Conservation (phyloP, 345 rosid genomes). For the Murraya paniculata region DNA sequence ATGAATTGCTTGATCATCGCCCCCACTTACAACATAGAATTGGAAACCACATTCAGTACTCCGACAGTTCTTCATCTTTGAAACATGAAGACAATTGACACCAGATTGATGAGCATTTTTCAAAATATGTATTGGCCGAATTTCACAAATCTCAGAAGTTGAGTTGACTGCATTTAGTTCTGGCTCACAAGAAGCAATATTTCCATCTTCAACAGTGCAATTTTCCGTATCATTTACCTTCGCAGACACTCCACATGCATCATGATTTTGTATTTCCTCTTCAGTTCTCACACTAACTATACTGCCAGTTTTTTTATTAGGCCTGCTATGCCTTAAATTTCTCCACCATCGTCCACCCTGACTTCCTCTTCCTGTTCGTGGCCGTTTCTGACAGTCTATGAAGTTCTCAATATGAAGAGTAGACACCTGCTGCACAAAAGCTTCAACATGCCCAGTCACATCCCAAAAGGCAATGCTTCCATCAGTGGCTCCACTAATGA, state of each 20-base stretch:
- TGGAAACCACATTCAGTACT: slow-evolving; percentile 31
- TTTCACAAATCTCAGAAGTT: slow-evolving; percentile 45
- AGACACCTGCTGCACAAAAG: slow-evolving; percentile 59
- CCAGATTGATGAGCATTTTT: slow-evolving; percentile 77
- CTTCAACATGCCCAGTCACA: slow-evolving; percentile 59
- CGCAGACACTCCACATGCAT: slow-evolving; percentile 12
- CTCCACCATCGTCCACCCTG: slow-evolving; percentile 93
- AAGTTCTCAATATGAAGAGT: slow-evolving; percentile 49
- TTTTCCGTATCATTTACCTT: slow-evolving; percentile 19
- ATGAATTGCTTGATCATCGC: slow-evolving; percentile 92
- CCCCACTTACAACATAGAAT: slow-evolving; percentile 70
- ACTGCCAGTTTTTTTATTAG: slow-evolving; percentile 26
- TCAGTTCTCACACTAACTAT: slow-evolving; percentile 15
- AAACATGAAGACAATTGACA: slow-evolving; percentile 77
- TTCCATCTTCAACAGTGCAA: slow-evolving; percentile 21
- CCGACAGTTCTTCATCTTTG: slow-evolving; percentile 34
- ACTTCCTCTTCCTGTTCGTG: slow-evolving; percentile 94
- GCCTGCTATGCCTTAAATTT: slow-evolving; percentile 30
- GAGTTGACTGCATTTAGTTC: slow-evolving; percentile 31
- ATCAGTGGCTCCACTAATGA: slow-evolving; percentile 89
- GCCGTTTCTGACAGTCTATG: slow-evolving; percentile 65
- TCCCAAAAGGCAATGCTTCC: slow-evolving; percentile 95
- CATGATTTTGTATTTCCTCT: slow-evolving; percentile 20
- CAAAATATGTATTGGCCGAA: slow-evolving; percentile 55
- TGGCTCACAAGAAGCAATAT: slow-evolving; percentile 23